Conservation (phyloP, 208 protist species). For the Wallacemonas sp. region DNA sequence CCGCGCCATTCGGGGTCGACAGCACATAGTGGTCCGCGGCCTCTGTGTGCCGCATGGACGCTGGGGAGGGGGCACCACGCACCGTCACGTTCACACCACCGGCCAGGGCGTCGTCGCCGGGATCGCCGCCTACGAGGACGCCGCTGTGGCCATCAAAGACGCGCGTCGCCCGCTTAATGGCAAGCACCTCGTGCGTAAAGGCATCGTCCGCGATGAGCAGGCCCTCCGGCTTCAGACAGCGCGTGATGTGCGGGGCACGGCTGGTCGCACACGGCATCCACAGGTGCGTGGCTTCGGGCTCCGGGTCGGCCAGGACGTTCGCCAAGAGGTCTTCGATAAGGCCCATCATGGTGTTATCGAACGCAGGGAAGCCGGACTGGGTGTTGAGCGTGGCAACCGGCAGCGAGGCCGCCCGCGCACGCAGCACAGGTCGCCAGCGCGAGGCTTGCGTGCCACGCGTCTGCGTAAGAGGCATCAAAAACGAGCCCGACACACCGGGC, state of each 20-base stretch:
- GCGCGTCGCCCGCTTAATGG: conserved; percentile 73
- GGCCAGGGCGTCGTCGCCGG: conserved; percentile 19
- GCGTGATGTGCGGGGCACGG: neutral
- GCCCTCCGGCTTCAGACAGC: conserved; percentile 38
- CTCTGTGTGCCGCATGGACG: too few species aligned
- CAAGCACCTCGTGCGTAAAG: conserved; percentile 67
- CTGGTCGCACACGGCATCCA: neutral
- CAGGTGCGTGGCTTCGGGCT: neutral
- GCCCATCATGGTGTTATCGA: conserved; percentile 76
- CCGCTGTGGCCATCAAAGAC: conserved; percentile 68
- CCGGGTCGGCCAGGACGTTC: conserved; percentile 24
- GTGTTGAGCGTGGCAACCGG: conserved; percentile 33
- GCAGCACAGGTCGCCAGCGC: neutral
- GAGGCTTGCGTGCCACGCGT: neutral
- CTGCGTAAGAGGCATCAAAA: too few species aligned
- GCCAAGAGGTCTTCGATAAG: conserved; percentile 69
- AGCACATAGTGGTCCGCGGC: conserved; percentile 16
- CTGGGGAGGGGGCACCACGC: too few species aligned
- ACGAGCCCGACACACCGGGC: too few species aligned
- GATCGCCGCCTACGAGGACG: conserved; percentile 49
- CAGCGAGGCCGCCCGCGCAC: neutral
- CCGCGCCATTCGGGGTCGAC: neutral
- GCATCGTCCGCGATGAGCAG: conserved; percentile 69
- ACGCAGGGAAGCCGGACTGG: conserved; percentile 62
- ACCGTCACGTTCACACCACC: conserved; percentile 36